Conservation (phyloP, 2,329 filamentous ascomycete species). For the Ustulina deusta region DNA sequence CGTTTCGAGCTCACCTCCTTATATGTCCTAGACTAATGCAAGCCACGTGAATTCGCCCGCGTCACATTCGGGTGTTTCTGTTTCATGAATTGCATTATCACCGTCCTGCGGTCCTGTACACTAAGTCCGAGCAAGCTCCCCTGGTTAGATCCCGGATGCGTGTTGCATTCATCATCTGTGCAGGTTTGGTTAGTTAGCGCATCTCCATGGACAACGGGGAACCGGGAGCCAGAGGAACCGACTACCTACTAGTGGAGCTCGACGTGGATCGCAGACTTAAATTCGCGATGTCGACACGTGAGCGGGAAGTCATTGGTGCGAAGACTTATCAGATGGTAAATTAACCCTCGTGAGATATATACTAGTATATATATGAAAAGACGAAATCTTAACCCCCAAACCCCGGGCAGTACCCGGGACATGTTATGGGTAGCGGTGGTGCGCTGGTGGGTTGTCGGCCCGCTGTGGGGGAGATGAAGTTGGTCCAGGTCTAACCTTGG, state of each 20-base stretch:
- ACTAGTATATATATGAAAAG: background rate
- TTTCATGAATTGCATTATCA: constrained; percentile 12
- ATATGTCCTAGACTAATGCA: constrained; percentile 26
- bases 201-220: constrained; percentile 3
- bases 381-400: constrained; percentile 25
- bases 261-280: background rate
- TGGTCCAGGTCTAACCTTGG: constrained; percentile 10
- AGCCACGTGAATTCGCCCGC: constrained; percentile 31
- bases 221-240: constrained; percentile 6
- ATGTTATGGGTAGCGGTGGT: background rate
- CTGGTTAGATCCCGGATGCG: constrained; percentile 6
- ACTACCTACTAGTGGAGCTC: background rate
- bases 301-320: background rate
- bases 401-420: constrained; percentile 9
- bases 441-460: constrained; percentile 35
- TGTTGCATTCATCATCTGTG: background rate
- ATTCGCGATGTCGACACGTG: background rate
- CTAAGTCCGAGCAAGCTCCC: constrained; percentile 20
- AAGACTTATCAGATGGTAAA: constrained; percentile 1
- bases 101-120: constrained; percentile 5
- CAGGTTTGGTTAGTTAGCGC: background rate
- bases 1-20: constrained; percentile 10
- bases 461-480: constrained; percentile 33
- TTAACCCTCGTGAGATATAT: constrained; percentile 23
- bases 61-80: constrained; percentile 11